A percentile compares a stretch with the other conserved stretches of the same genome.
These are phyloP conservation scores for Volvox reticuliferus DNA, from an alignment of 139 green algal genomes.

Conservation along the genomic window DNA sequence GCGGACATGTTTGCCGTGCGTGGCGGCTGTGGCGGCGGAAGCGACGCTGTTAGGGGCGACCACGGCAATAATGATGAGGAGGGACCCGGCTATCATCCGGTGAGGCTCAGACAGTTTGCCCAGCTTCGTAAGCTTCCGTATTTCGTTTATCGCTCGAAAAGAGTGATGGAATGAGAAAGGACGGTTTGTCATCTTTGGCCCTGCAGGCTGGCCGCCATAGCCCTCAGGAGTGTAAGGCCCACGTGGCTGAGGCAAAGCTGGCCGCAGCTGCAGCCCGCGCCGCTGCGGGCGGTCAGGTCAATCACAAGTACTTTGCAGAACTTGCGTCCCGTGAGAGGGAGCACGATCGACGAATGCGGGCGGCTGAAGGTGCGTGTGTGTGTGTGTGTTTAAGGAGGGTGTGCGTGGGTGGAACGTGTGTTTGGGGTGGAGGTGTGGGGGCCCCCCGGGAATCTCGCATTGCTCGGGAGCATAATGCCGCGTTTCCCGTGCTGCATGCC, in stretches of 20 bases:
- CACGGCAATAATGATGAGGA: not conserved
- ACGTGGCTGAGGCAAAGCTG: not conserved
- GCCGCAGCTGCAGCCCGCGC: not conserved
- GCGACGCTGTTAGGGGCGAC: not conserved
- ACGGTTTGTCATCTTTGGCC: not conserved
- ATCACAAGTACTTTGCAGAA: slow-evolving; percentile 3
- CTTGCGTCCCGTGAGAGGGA: slow-evolving; percentile 16
- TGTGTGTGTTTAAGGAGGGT: not conserved
- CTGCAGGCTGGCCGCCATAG: slow-evolving; percentile 9
- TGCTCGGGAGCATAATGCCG: no score
- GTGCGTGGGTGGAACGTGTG: not conserved
- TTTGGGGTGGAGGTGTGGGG: not conserved
- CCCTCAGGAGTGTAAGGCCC: not conserved
- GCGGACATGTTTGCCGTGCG: slow-evolving; percentile 37
- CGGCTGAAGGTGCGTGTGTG: not conserved
- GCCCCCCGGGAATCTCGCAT: no score
- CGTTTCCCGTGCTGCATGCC: no score
- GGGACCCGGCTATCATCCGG: not conserved
- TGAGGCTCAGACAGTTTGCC: not conserved
- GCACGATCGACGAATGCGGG: not conserved
- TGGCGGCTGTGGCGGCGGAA: not conserved
- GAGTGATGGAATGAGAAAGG: no score
- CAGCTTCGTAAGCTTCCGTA: no score
- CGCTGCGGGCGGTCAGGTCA: slow-evolving; percentile 26
- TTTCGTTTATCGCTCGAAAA: no score